phyloP scores from a whole-genome alignment of 768 basidiomycete genomes.

The Phlebiopsis gigantea region DNA sequence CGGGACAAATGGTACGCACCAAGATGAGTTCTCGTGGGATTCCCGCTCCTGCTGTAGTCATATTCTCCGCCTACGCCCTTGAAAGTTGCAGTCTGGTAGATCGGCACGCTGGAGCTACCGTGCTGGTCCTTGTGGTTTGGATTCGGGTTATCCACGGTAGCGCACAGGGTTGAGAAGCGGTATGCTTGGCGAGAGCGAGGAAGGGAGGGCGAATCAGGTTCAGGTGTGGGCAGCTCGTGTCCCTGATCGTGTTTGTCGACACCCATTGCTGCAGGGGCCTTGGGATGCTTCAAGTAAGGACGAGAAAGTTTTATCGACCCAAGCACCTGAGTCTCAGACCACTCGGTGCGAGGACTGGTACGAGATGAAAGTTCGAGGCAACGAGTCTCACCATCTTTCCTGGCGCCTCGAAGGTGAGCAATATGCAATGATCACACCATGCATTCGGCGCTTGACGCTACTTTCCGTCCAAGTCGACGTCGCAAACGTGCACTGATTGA shows the following conservation, averaged over 20 bases:
- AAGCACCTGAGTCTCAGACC: not conserved
- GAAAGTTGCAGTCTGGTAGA: constrained; percentile 98
- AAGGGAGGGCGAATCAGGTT: constrained; percentile 66
- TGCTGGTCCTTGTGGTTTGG: constrained; percentile 92
- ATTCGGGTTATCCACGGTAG: constrained; percentile 90
- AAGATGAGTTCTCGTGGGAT: constrained; percentile 93
- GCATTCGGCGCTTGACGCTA: not conserved
- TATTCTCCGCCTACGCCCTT: constrained; percentile 88
- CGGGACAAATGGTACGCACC: constrained; percentile 46
- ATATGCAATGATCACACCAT: constrained; percentile 10
- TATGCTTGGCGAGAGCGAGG: constrained; percentile 64
- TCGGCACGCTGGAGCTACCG: constrained; percentile 90
- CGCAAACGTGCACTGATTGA: too few species aligned
- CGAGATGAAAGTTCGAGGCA: constrained; percentile 10
- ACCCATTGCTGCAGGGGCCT: constrained; percentile 1
- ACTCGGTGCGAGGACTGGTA: not conserved
- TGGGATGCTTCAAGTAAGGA: not conserved
- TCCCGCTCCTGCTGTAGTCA: constrained; percentile 93
- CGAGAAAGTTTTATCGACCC: constrained; percentile 1
- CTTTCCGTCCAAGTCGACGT: not conserved
- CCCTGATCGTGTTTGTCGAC: constrained; percentile 2
- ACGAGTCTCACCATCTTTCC: constrained; percentile 10
- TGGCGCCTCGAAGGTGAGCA: not conserved
- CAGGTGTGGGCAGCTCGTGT: constrained; percentile 71
- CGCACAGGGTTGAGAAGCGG: constrained; percentile 86